Percentiles rank a stretch among this genome's conserved stretches.
phyloP scores from a whole-genome alignment of 192 early-diverging fungal genomes.

The Gorgonomyces haynaldii region DNA sequence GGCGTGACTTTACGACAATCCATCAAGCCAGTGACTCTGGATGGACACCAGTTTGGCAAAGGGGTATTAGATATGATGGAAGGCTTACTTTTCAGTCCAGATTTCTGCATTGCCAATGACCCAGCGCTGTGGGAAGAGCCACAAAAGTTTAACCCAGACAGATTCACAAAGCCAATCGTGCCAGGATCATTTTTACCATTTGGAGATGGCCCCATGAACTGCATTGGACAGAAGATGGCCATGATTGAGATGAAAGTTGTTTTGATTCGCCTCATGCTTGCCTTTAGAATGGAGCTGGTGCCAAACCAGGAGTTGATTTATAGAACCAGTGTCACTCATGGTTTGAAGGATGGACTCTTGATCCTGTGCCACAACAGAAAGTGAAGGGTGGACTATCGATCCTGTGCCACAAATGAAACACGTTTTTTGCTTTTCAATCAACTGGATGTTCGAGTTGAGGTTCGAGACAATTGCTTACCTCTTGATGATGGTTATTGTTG shows the following conservation, averaged over 20 bases:
- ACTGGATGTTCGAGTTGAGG: too few species aligned
- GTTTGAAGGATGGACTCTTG: conserved; percentile 11
- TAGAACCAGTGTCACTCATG: conserved; percentile 2
- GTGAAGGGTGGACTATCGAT: too few species aligned
- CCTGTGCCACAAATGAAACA: too few species aligned
- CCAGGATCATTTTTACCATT: conserved; percentile 32
- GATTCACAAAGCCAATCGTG: conserved; percentile 13
- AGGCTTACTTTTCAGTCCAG: not conserved
- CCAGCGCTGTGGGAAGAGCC: conserved; percentile 5
- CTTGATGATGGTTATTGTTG: too few species aligned
- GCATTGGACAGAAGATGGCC: conserved; percentile 39
- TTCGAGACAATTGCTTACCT: too few species aligned
- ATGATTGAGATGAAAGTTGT: conserved; percentile 23
- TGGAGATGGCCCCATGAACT: conserved; percentile 21
- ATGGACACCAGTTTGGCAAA: not conserved
- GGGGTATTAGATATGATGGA: not conserved
- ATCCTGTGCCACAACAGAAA: too few species aligned
- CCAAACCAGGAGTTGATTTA: not conserved
- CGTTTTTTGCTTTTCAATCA: too few species aligned
- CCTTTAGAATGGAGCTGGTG: conserved; percentile 5
- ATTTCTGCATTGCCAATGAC: not conserved
- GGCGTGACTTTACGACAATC: not conserved
- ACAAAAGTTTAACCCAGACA: conserved; percentile 23
- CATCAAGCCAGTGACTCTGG: not conserved
- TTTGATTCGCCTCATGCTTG: conserved; percentile 2